phyloP scores from a whole-genome alignment of 2,329 filamentous ascomycete species.

The Neonectria sp. region DNA sequence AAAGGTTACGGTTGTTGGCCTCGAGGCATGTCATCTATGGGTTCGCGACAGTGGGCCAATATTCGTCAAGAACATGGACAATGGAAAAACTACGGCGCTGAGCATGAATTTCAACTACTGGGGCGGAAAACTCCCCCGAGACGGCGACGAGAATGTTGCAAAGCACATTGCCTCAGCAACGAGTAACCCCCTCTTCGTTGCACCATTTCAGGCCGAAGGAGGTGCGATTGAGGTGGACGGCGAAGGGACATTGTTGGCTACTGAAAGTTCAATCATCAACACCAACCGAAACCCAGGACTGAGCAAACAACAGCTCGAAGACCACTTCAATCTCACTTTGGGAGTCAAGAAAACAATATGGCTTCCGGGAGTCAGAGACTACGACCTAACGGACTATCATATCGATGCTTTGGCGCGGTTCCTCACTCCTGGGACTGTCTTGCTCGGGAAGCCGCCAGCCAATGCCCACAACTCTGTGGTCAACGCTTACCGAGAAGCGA shows the following conservation, averaged over 20 bases:
- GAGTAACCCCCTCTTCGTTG: slow-evolving; percentile 20
- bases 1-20: slow-evolving; percentile 18
- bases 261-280: slow-evolving; percentile 50
- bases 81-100: slow-evolving; percentile 33
- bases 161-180: slow-evolving; percentile 15
- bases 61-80: slow-evolving; percentile 30
- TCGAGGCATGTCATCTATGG: slow-evolving; percentile 44
- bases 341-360: slow-evolving; percentile 49
- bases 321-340: slow-evolving; percentile 37
- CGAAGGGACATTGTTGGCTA: slow-evolving; percentile 47
- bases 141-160: slow-evolving; percentile 33
- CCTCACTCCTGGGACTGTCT: slow-evolving; percentile 39
- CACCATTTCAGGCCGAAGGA: slow-evolving; percentile 41
- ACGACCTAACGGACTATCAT: slow-evolving; percentile 49
- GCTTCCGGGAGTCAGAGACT: slow-evolving; percentile 42
- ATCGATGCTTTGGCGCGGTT: slow-evolving; percentile 50
- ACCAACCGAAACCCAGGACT: slow-evolving; percentile 47
- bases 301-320: slow-evolving; percentile 39
- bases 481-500: slow-evolving; percentile 44
- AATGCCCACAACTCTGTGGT: slow-evolving; percentile 18
- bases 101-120: slow-evolving; percentile 50
- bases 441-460: slow-evolving; percentile 41
- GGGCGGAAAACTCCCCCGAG: slow-evolving; percentile 40
- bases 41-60: slow-evolving; percentile 48
- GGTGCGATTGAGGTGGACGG: slow-evolving; percentile 49